Conservation (phyloP, 495 filamentous ascomycete species). For the Aspergillus bertholletiae region DNA sequence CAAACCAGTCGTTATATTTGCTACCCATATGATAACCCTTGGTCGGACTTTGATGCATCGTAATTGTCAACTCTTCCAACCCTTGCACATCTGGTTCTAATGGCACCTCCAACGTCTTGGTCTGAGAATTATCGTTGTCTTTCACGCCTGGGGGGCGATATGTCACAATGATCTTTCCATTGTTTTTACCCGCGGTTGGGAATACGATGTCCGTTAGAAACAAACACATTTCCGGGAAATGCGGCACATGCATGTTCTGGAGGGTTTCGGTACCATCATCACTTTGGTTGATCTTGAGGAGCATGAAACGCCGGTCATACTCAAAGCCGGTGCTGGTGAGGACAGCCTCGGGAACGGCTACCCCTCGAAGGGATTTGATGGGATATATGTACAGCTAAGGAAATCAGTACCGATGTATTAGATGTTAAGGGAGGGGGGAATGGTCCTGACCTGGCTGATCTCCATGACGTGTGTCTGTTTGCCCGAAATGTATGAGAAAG, state of each 20-base stretch:
- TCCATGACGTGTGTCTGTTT: conserved; percentile 16
- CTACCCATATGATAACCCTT: conserved; percentile 64
- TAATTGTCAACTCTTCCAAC: conserved; percentile 50
- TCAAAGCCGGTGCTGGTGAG: conserved; percentile 65
- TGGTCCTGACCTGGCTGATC: conserved; percentile 41
- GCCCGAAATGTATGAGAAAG: background rate
- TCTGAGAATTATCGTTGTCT: conserved; percentile 9
- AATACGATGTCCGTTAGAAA: conserved; percentile 59
- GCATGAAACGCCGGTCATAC: conserved; percentile 78
- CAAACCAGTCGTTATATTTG: conserved; percentile 71
- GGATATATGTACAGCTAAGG: conserved; percentile 79
- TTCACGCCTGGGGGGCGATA: conserved; percentile 40
- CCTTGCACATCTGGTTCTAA: conserved; percentile 50
- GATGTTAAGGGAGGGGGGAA: background rate
- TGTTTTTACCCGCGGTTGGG: conserved; percentile 19
- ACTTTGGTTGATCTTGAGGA: conserved; percentile 51
- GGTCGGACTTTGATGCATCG: conserved; percentile 62
- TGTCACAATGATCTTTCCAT: conserved; percentile 51
- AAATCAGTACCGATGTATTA: background rate
- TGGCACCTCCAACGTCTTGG: conserved; percentile 51
- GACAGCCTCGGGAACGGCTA: conserved; percentile 50
- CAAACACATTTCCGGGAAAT: conserved; percentile 61
- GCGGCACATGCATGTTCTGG: conserved; percentile 65
- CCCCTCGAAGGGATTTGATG: conserved; percentile 77
- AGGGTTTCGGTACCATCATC: conserved; percentile 30